Percentiles rank a stretch among this genome's conserved stretches.
phyloP scores from a whole-genome alignment of 345 rosid species.

The Erucastrum elatum region DNA sequence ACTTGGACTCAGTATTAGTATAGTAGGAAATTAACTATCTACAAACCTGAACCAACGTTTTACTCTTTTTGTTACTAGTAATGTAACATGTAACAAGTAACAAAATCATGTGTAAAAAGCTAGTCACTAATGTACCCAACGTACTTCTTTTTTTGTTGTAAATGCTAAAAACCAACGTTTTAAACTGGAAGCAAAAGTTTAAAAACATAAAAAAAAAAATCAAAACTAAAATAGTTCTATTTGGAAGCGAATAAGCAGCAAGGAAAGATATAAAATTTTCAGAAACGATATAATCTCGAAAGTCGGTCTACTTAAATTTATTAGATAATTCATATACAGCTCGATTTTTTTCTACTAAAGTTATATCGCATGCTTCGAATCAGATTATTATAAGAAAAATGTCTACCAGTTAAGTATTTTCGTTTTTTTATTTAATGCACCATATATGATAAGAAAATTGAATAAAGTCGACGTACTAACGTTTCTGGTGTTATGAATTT shows the following conservation, averaged over 20 bases:
- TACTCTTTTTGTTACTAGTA: neutral
- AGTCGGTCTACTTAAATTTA: neutral
- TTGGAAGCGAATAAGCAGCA: no score
- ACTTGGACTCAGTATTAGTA: neutral
- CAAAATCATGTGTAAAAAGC: neutral
- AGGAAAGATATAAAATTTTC: no score
- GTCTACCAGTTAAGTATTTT: neutral
- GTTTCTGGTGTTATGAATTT: slow-evolving; percentile 7
- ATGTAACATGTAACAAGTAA: neutral
- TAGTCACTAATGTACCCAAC: neutral
- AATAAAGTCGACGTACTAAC: neutral
- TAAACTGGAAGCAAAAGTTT: neutral
- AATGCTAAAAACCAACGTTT: neutral
- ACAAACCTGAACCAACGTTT: slow-evolving; percentile 4
- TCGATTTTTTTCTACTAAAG: neutral
- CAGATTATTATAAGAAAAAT: neutral
- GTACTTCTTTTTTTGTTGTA: neutral
- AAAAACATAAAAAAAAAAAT: no score
- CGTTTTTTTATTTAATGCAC: neutral
- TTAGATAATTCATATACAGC: neutral
- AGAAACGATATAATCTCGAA: neutral
- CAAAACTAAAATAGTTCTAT: no score
- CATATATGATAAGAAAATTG: slow-evolving; percentile 2
- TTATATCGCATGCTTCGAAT: neutral
- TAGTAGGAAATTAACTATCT: neutral